Evolutionary conservation across 169 alveolate species (phyloP).

Genomic region (Plasmodium cynomolgi): DNA sequence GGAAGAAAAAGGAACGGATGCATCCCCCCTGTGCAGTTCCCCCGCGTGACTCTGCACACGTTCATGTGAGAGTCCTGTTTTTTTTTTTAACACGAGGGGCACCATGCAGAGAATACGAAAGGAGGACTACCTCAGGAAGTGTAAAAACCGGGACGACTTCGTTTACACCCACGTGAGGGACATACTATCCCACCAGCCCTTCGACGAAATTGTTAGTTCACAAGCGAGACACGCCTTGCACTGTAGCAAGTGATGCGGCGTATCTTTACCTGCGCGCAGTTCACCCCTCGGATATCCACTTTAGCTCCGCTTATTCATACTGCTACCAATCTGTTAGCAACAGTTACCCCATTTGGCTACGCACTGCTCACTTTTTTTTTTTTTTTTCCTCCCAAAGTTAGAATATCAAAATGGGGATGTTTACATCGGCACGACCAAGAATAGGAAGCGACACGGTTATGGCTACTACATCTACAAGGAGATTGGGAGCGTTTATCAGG

Average conservation of each 20-base stretch:
- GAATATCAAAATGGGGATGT: conserved; percentile 71
- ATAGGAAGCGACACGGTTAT: conserved; percentile 41
- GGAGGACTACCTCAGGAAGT: conserved; percentile 25
- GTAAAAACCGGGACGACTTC: conserved; percentile 49
- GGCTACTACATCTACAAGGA: conserved; percentile 44
- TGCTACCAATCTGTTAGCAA: not conserved
- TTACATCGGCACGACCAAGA: conserved; percentile 41
- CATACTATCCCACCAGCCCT: conserved; percentile 32
- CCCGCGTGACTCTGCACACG: not conserved
- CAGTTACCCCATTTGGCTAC: not conserved
- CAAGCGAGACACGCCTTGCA: not conserved
- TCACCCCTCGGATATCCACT: too few species aligned
- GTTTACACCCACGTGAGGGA: conserved; percentile 12
- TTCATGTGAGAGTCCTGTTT: not conserved
- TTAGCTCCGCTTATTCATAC: not conserved
- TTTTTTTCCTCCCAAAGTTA: conserved; percentile 11
- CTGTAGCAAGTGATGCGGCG: not conserved
- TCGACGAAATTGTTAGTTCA: conserved; percentile 33
- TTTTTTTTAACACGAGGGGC: not conserved
- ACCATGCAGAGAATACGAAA: conserved; percentile 17
- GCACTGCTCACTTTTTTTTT: not conserved
- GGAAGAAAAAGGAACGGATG: not conserved
- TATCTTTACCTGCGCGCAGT: too few species aligned
- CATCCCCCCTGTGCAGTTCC: not conserved
- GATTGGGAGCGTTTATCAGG: conserved; percentile 26